Percentiles rank a stretch among this genome's conserved stretches.
These are phyloP conservation scores for Elongisporangium anandrum DNA, from an alignment of 352 stramenopile species.

Conservation along the genomic window DNA sequence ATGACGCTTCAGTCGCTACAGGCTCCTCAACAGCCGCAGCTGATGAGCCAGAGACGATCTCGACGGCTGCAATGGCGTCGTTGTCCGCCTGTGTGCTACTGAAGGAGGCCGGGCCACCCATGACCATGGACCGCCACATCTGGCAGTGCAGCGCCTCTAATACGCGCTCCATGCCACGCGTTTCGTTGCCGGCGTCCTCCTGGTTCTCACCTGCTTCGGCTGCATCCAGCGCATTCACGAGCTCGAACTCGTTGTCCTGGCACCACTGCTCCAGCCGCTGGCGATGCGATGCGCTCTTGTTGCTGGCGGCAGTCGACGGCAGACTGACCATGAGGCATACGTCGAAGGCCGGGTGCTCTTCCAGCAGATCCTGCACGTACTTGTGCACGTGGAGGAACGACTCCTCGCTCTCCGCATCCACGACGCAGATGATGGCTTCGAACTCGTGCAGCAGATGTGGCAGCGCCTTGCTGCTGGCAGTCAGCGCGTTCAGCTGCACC, in stretches of 20 bases:
- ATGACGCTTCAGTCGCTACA: neutral
- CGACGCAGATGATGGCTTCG: slow-evolving; percentile 59
- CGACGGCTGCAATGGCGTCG: neutral
- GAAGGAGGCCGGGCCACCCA: slow-evolving; percentile 12
- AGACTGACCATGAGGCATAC: slow-evolving; percentile 48
- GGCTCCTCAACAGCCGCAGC: slow-evolving; percentile 2
- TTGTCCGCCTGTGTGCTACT: neutral
- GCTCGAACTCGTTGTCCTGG: slow-evolving; percentile 60
- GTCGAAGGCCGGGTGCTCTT: slow-evolving; percentile 44
- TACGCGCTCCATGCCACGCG: slow-evolving; percentile 55
- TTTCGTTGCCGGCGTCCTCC: slow-evolving; percentile 21
- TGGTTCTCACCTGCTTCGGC: slow-evolving; percentile 1
- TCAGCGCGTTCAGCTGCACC: slow-evolving; percentile 32
- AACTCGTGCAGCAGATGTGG: slow-evolving; percentile 39
- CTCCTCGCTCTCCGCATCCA: slow-evolving; percentile 27
- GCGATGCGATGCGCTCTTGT: slow-evolving; percentile 16
- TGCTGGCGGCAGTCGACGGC: slow-evolving; percentile 16
- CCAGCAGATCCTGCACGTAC: slow-evolving; percentile 34
- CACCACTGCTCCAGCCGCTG: slow-evolving; percentile 46
- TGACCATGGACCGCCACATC: slow-evolving; percentile 78
- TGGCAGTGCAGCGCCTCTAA: slow-evolving; percentile 75
- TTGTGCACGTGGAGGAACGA: slow-evolving; percentile 40
- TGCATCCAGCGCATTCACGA: slow-evolving; percentile 26
- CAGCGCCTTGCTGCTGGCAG: slow-evolving; percentile 14
- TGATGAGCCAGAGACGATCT: neutral